Evolutionary conservation across 2,329 filamentous ascomycete species (phyloP), one percentile per base, ranked within the genome.

Genomic region (Madurella mycetomatis): DNA sequence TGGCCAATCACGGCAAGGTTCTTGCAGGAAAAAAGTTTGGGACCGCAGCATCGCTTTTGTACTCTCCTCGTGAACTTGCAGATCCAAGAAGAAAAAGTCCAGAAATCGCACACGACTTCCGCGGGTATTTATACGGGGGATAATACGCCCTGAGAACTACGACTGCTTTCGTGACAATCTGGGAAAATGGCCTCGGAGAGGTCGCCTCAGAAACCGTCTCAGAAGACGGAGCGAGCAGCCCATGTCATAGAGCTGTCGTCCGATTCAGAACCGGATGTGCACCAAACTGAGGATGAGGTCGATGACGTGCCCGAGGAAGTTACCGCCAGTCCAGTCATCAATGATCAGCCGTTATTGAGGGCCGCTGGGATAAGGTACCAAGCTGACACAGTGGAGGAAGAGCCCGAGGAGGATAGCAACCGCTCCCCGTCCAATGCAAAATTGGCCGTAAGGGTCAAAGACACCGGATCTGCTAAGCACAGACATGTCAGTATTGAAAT

Each of bases 401-500:
- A 57, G 34, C 34, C 34, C 11, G 40, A 46, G 31, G n/a, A 51
- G 40, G 46, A 57, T 18, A 19, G 47, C n/a, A 31, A 46, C 16
- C 19, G 34, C 4, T 47, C 53, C 8, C 32, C 57, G 16, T 51
- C 51, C 9, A 48, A 45, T 15, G 41, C 57, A 51, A 65, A 62
- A 44, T 34, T 63, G 43, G 47, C 62, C 11, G 52, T 64, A 12
- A 57, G 60, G 16, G 50, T 49, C 15, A 62, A 54, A 43, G 57
- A 60, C 4, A 55, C 57, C 2, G 52, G 54, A 15, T 61, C 61
- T 34, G 51, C 39, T 3, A 57, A 56, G 47, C 60, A 62, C 50
- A 61, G 52, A 34, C 61, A 58, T 17, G 58, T 66, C 57, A 63
- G 56, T 53, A 62, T 66, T 17, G 63, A 66, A 56, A 64, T 65